Base-by-base conservation (phyloP, 1,139 yeast genomes). In the Cylindricascospora bacillispora region DNA sequence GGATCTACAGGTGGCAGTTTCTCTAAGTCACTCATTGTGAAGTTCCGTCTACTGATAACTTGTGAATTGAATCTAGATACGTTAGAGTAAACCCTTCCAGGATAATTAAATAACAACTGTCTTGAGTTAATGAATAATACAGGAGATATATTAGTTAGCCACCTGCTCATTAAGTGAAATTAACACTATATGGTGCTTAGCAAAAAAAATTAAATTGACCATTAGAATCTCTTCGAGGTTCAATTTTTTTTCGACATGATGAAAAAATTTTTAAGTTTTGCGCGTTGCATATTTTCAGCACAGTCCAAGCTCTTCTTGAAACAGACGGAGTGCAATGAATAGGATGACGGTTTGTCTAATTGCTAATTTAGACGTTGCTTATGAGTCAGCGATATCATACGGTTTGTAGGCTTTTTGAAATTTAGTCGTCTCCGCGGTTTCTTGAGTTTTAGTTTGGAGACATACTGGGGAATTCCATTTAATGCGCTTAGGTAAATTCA, bases 401-500 rank as follows among this genome's bases (percentile, higher is more conserved):
- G 53, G 51, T 25, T 56, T 56, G 45, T 63, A 73, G 25, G 60
- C 59, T 30, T 53, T 49, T 46, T 76, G 78, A 43, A 77, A 75
- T 17, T 54, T 54, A 32, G 67, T 71, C 30, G 77, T 70, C 34
- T 81, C 92, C n/a, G 54, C 47, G 9, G 62, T 57, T 45, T 81
- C 93, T 37, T 68, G 66, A 17, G 58, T 57, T 32, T 58, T 57
- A 0, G 77, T 59, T 45, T 79, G 86, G 32, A 59, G 58, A 44
- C 93, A 80, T 3, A 30, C 32, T 6, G 43, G 40, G 32, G 71
- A 70, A 35, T 74, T 77, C 94, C 93, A 82, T 35, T 69, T 69
- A 0, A 70, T 56, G 40, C 93, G 58, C 36, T 73, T 73, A 1
- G 77, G 75, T 14, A 70, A 56, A 29, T 64, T 66, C 31, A 81